Evolutionary conservation across 2,329 filamentous ascomycete genomes (phyloP).

Genomic region (Diaporthe caulivora): DNA sequence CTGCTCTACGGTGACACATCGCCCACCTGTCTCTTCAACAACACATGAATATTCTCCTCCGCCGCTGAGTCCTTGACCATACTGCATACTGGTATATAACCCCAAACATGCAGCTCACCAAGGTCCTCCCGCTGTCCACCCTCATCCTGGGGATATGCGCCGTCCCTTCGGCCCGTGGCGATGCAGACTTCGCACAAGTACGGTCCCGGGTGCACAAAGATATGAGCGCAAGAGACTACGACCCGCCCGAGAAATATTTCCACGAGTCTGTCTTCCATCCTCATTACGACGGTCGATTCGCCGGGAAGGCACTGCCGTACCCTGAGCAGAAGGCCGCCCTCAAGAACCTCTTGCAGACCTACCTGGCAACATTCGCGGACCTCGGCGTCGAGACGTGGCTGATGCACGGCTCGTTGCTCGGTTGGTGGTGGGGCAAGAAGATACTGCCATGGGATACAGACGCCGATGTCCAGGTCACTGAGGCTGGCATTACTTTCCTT

Average conservation of each 20-base stretch:
- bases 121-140: conserved; percentile 33
- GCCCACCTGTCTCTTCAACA: background rate
- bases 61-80: background rate
- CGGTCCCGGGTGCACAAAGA: conserved; percentile 45
- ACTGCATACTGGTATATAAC: background rate
- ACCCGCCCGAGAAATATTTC: conserved; percentile 50
- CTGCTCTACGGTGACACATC: background rate
- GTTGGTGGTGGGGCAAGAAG: conserved; percentile 86
- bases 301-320: conserved; percentile 57
- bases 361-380: conserved; percentile 75
- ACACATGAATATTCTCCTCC: background rate
- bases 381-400: conserved; percentile 84
- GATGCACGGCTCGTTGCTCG: conserved; percentile 84
- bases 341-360: conserved; percentile 77
- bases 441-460: conserved; percentile 84
- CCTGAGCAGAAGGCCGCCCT: conserved; percentile 72
- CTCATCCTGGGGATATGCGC: conserved; percentile 37
- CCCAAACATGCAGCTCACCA: conserved; percentile 39
- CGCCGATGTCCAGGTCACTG: conserved; percentile 80
- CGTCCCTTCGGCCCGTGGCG: conserved; percentile 24
- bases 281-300: conserved; percentile 56
- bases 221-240: conserved; percentile 36
- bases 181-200: conserved; percentile 42
- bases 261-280: conserved; percentile 51
- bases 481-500: conserved; percentile 74